Base-by-base conservation (phyloP, 2,329 filamentous ascomycete genomes). In the Ceratocystis cacaofunesta region DNA sequence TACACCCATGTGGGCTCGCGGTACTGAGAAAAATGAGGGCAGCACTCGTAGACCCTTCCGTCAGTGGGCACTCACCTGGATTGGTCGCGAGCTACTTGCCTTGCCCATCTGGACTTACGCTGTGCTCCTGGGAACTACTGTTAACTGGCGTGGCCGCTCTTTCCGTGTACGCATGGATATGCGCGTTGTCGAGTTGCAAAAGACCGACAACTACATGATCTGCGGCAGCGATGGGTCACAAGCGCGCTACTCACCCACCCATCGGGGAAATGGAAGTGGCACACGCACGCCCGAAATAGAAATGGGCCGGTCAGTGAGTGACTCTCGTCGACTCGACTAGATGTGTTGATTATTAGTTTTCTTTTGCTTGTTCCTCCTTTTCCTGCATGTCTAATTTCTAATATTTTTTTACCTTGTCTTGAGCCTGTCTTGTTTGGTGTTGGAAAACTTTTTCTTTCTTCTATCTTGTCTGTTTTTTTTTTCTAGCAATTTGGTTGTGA, bases 51-150 rank as follows among this genome's bases (percentile, higher is more conserved):
- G 89, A 46, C 76, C 79, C 0, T 87, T 94, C 66, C 69, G 74
- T 0, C 80, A 88, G 69, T 99, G 91, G 89, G 72, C 94, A 3
- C 73, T 81, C 5, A 88, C 92, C 0, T 99, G 95, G 94, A 70
- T 95, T 0, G 90, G 88, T 0, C 80, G 94, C 41, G 94, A 99
- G 75, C 69, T 83, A 0, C 78, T 96, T 7, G 92, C 94, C 0
- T 78, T 96, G 58, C 92, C 92, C 0, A 87, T 99, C 67, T 99
- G 94, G 94, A 77, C 84, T 0, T 91, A 87, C 83, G 94, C 94
- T 0, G 89, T 96, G 22, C 84, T 90, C 70, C 87, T 92, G n/a
- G 94, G 94, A 0, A 85, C 88, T 1, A 92, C 86, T 0, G 90
- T 99, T 0, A 83, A 83, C 63, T 99, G 94, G 95, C 80, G 94